These are phyloP conservation scores for Tritrichomonas foetus DNA, from an alignment of 208 protist genomes.

Conservation along the genomic window DNA sequence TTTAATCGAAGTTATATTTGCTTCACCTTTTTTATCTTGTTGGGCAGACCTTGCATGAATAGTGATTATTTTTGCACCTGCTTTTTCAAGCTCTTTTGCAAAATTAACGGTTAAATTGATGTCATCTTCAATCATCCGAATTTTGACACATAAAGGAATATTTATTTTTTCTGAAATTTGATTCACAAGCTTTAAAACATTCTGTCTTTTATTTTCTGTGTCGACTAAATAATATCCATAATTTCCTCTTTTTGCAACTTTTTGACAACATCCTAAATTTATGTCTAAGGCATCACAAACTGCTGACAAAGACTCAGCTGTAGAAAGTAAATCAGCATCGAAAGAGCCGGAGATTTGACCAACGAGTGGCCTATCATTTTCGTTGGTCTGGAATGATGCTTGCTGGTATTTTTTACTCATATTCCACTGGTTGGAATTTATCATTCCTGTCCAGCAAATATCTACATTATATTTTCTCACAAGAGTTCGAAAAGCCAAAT, in stretches of 20 bases:
- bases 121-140: neutral
- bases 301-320: neutral
- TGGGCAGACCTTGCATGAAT: neutral
- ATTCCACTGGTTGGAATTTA: slow-evolving; percentile 10
- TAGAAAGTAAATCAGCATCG: neutral
- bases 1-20: neutral
- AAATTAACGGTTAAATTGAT: neutral
- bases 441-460: slow-evolving; percentile 39
- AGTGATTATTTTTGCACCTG: neutral
- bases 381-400: neutral
- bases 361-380: neutral
- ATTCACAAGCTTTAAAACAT: neutral
- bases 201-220: neutral
- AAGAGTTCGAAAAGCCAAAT: neutral
- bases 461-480: neutral
- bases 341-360: slow-evolving; percentile 7
- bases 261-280: slow-evolving; percentile 30
- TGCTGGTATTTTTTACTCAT: neutral
- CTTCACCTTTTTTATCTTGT: neutral
- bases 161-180: neutral
- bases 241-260: slow-evolving; percentile 7
- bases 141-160: slow-evolving; percentile 12
- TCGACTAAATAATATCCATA: slow-evolving; percentile 37
- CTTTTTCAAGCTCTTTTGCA: slow-evolving; percentile 31
- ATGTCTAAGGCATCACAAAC: neutral